These are phyloP conservation scores for Gleditsia sinensis DNA, from an alignment of 306 rosid genomes.

Conservation along the genomic window DNA sequence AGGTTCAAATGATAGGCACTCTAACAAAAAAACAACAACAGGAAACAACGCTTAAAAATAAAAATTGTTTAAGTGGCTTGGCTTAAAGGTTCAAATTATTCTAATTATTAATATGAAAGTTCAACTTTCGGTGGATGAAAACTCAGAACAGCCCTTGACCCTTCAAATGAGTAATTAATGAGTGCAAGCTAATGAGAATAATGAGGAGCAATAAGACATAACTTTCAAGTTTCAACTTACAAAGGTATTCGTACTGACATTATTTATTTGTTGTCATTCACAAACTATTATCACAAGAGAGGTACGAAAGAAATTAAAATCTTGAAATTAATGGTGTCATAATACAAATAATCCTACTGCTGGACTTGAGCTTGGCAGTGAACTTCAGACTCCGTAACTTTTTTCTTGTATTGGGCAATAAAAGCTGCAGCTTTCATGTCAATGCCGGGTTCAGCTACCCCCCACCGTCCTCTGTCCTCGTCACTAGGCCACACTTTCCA, in stretches of 20 bases:
- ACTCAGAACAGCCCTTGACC: neutral
- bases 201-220: neutral
- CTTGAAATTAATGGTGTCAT: neutral
- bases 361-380: constrained; percentile 33
- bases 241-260: neutral
- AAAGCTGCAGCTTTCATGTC: constrained; percentile 50
- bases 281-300: constrained; percentile 31
- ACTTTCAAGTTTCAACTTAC: neutral
- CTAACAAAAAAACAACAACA: no score
- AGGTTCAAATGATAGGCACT: neutral
- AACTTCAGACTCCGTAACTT: constrained; percentile 41
- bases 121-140: neutral
- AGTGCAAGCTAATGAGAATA: neutral
- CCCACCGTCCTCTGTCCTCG: constrained; percentile 55
- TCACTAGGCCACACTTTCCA: constrained; percentile 71
- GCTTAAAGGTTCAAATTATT: neutral
- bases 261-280: constrained; percentile 29
- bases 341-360: neutral
- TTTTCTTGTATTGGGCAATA: constrained; percentile 41
- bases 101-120: neutral
- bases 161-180: neutral
- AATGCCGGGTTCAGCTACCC: constrained; percentile 67
- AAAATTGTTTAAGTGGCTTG: neutral
- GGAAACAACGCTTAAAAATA: neutral
- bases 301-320: neutral